Evolutionary conservation across 192 early-diverging fungal species (phyloP), one percentile per base, ranked within the genome.

Genomic region (Entomortierella chlamydospora): DNA sequence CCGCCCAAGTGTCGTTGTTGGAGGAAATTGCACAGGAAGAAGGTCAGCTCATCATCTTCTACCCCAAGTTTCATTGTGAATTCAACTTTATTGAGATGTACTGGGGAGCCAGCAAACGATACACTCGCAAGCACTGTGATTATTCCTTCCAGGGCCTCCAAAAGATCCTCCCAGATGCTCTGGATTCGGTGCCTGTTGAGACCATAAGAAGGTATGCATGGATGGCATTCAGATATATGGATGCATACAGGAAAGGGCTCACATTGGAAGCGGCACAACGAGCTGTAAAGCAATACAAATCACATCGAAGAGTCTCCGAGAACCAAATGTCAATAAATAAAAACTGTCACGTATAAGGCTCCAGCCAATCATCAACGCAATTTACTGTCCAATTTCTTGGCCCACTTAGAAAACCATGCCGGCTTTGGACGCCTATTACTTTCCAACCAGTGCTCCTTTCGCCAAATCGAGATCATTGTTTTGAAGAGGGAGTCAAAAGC

Each of bases 171-270:
- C 56, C 63, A 7, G 11, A 60, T 23, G 71, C 62, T 55, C 22
- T 73, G 22, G 55, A 73, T 42, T 73, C 62, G 2, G 43, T 73
- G 26, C 39, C 62, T 59, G 39, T 73, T 50, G 57, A 59, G 2
- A 58, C 45, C 56, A 65, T 73, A 34, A 26, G 62, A 22, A 73
- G 55, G 23, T 73, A 52, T 30, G 55, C 72, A 25, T 52, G 51
- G 29, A 76, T 61, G 41, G 8, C 57, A 39, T 76, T 52, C 31
- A 13, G 58, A 41, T 76, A 76, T 55, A 76, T 76, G 58, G 55
- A 76, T 54, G 50, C 59, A 8, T 76, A 67, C 53, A 76, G 42
- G 57, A 61, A 56, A 23, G 64, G 39, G 51, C 33, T 76, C 5
- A 37, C 34, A 37, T 7, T 37, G 15, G 22, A 17, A 17, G 15